Base-by-base conservation (phyloP, 352 stramenopile species). In the Pythium angustatum region DNA sequence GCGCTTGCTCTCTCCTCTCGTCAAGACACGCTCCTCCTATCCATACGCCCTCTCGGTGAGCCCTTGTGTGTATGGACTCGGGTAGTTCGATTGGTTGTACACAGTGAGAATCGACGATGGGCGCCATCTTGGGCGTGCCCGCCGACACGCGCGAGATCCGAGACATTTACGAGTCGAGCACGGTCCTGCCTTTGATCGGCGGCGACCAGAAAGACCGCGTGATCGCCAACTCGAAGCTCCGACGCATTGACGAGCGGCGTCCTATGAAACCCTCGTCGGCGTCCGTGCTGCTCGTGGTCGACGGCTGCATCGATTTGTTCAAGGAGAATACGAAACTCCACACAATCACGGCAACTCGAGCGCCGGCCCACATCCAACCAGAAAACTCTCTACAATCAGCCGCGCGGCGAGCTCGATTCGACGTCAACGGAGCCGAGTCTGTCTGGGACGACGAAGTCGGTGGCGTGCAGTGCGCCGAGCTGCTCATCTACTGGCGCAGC, bases 131-230 rank as follows among this genome's bases (percentile, higher is more conserved):
- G 45, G 67, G 79, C 43, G 80, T 67, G 19, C 72, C 79, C 48
- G 60, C 61, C 24, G 73, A 71, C 44, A 58, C 58, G 22, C 59
- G 71, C 26, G 76, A 87, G 60, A 65, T 89, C 59, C 58, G 65
- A 15, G 62, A 62, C 22, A 61, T 91, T 14, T 91, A 85, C 48
- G 78, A 89, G 19, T 66, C 62, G 8, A 87, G 78, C 26, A 85
- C 81, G 21, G 77, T 91, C 41, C 66, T 91, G 47, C 77, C 85
- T 34, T 70, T 91, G 34, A 85, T 91, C 40, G 78, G 78, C 17
- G 64, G 68, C 14, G 77, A 88, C 34, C 72, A 76, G 19, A 70
- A 69, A 30, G 72, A 89, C 36, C 66, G 72, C n/a, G 75, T 89
- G 21, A 73, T 87, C 27, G 62, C 62, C 12, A 55, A 83, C 50